phyloP scores from a whole-genome alignment of 495 filamentous ascomycete species.

The Lasiosphaeria miniovina region DNA sequence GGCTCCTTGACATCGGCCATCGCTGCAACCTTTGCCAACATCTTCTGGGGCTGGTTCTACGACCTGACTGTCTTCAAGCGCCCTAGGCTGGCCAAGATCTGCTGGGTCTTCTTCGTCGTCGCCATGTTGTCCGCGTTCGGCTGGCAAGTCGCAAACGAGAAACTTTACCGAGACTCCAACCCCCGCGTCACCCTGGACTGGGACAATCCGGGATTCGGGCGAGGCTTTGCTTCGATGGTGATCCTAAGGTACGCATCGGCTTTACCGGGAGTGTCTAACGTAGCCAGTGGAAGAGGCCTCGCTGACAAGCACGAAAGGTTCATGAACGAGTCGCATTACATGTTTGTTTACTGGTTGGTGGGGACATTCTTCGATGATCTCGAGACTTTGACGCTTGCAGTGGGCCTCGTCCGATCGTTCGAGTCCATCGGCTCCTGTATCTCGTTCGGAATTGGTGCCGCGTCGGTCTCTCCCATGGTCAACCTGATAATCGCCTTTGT shows the following conservation, averaged over 20 bases:
- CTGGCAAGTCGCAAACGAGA: slow-evolving; percentile 42
- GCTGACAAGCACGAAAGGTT: slow-evolving; percentile 22
- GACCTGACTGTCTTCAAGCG: slow-evolving; percentile 38
- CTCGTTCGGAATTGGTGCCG: slow-evolving; percentile 48
- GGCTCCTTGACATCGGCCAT: slow-evolving; percentile 48
- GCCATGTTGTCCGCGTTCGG: slow-evolving; percentile 35
- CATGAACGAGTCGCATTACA: slow-evolving; percentile 43
- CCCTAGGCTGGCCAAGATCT: slow-evolving; percentile 31
- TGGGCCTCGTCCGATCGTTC: slow-evolving; percentile 47
- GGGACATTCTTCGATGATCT: slow-evolving; percentile 50
- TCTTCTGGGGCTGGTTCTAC: slow-evolving; percentile 48
- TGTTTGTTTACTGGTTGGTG: slow-evolving; percentile 50
- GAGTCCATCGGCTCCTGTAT: slow-evolving; percentile 50
- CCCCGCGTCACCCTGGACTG: slow-evolving; percentile 37
- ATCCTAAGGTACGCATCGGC: slow-evolving; percentile 18
- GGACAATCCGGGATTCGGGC: slow-evolving; percentile 37
- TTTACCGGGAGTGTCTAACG: too few species aligned
- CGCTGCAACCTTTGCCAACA: slow-evolving; percentile 45
- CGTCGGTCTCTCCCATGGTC: slow-evolving; percentile 39
- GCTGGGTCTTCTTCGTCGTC: slow-evolving; percentile 34
- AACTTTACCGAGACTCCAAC: slow-evolving; percentile 30
- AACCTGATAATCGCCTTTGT: slow-evolving; percentile 43
- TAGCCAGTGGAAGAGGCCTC: neutral
- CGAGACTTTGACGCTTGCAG: slow-evolving; percentile 45
- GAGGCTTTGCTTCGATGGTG: slow-evolving; percentile 40